Base-by-base conservation (phyloP, 2,329 filamentous ascomycete species). In the Colletotrichum sp. region DNA sequence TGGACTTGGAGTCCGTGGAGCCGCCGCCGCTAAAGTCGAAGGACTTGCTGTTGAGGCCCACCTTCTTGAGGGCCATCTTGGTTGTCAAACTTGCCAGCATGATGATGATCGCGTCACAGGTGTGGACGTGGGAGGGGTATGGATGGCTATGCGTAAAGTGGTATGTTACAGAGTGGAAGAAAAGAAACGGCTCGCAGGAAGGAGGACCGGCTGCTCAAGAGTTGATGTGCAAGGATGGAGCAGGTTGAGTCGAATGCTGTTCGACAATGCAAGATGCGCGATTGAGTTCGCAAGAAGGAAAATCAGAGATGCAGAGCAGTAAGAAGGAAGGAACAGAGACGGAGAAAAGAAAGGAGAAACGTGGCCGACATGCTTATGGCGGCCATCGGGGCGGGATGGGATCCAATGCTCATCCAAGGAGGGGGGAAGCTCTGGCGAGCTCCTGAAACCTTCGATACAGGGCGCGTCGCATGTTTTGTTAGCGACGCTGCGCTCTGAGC, bases 31-130 rank as follows among this genome's bases (percentile, higher is more conserved):
- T 80, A 76, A 87, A 84, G 81, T 88, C 84, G 72, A 92, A 83
- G 63, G 87, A 82, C 78, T 91, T 84, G 82, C 85, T 88, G 52
- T 89, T 86, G 71, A 92, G 82, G 80, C 91, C 90, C 67, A 87
- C 87, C 81, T 90, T 91, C 78, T 87, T 90, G 78, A 92, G 85
- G 76, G 90, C 91, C 78, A 92, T 83, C 82, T 92, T 92, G 61
- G 90, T 90, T 18, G 88, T 87, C 72, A 92, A 83, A 78, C 85
- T 89, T 79, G 88, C 87, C 80, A 92, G 87, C 90, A 92, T 92
- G 71, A 80, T 83, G 80, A 70, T 18, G 52, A 75, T 74, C 67
- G 26, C 65, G 63, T 68, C 34, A 68, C 30, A 55, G 18, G 48
- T 59, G 43, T n/a, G 24, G 18, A 39, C n/a, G 28, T 52, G 16